phyloP scores from a whole-genome alignment of 2,329 filamentous ascomycete genomes.

The Truncatella angustata region DNA sequence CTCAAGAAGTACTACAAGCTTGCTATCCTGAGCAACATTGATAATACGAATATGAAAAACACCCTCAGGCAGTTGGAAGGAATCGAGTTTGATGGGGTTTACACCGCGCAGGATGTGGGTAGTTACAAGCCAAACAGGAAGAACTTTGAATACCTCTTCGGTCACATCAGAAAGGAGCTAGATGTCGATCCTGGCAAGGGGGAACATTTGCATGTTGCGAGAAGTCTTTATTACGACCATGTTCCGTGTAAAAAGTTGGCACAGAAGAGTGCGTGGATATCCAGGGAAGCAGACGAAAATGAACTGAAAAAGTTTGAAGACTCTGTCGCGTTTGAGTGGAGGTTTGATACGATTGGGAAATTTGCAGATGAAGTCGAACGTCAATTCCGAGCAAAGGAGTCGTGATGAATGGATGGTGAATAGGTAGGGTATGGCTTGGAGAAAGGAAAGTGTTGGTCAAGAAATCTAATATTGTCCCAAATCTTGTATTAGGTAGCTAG shows the following conservation, averaged over 20 bases:
- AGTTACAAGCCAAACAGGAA: constrained; percentile 64
- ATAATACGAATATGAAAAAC: constrained; percentile 29
- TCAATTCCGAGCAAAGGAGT: constrained; percentile 30
- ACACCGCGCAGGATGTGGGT: constrained; percentile 70
- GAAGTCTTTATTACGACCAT: constrained; percentile 67
- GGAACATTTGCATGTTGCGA: constrained; percentile 65
- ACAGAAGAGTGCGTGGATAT: constrained; percentile 65
- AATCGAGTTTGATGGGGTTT: constrained; percentile 57
- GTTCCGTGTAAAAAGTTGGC: constrained; percentile 60
- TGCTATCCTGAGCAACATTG: constrained; percentile 53
- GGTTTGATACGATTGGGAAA: constrained; percentile 35
- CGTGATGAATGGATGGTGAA: not conserved
- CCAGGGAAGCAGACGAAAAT: constrained; percentile 42
- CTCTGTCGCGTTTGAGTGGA: constrained; percentile 33
- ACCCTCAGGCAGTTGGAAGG: constrained; percentile 41
- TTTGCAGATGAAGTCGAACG: constrained; percentile 39
- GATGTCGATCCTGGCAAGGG: constrained; percentile 47
- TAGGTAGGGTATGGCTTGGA: not conserved
- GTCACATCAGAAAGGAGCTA: constrained; percentile 49
- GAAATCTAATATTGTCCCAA: too few relatives aligned
- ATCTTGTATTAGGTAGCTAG: too few relatives aligned
- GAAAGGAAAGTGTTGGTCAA: too few relatives aligned
- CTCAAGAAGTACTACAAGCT: constrained; percentile 54
- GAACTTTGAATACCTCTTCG: constrained; percentile 68
- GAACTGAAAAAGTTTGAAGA: constrained; percentile 20